Base-by-base conservation (phyloP, 331 rosid species). In the Quercus lobata region DNA sequence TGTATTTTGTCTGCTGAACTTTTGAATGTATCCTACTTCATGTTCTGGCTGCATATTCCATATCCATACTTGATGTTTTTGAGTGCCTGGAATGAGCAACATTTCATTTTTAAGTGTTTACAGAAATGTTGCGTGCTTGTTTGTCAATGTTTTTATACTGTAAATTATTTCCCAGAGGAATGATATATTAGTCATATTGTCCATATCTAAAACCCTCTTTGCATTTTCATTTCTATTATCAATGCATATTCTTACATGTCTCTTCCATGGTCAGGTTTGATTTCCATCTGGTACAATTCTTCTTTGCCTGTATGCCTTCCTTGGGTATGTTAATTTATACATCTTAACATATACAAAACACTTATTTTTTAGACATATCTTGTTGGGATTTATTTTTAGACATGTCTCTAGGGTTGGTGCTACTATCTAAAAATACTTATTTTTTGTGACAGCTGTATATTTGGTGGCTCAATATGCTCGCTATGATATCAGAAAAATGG, bases 241-340 rank as follows among this genome's bases (percentile, higher is more conserved):
- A 34, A 9, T 70, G 76, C 52, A n/a, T 54, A 54, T 71, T 78
- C 87, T 89, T 32, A 76, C 32, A 25, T 78, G 37, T 81, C 57
- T 81, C 35, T 86, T 76, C 82, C 72, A 0, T 84, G 84, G 62
- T 69, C 94, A 94, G 97, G 97, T 4, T 92, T 54, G 98, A 91
- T 82, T 95, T 95, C 81, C 97, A 87, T 87, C 86, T 94, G 72
- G 97, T 92, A 77, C 97, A 94, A 80, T 81, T 94, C 35, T 91
- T 92, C 84, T 91, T 94, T 79, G 94, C 83, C 49, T 94, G 94
- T 83, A 78, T 94, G 96, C 97, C 97, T 83, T 91, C 98, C 58
- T 79, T 94, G 77, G 97, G 98, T 92, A 90, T 37, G 83, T 69
- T 72, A 53, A 37, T 69, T 78, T 70, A 41, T 27, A 8, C 52